Percentiles rank a stretch among this genome's conserved stretches.
Evolutionary conservation across 2,329 filamentous ascomycete species (phyloP).

Genomic region (Colletotrichum abscissum): DNA sequence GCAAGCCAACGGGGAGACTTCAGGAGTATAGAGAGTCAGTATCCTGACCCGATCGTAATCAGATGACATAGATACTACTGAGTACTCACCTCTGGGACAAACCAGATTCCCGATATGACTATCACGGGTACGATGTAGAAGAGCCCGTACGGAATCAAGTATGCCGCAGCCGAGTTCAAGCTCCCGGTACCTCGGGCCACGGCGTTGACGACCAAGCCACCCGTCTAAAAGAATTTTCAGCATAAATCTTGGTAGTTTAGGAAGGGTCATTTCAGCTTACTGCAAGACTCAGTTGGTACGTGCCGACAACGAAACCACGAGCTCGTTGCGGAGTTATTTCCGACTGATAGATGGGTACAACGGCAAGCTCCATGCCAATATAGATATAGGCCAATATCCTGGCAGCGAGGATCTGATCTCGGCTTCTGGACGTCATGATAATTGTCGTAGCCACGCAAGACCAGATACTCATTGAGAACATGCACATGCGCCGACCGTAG

Average conservation of each 20-base stretch:
- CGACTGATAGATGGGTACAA: conserved; percentile 49
- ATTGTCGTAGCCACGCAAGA: conserved; percentile 46
- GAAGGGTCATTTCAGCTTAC: conserved; percentile 31
- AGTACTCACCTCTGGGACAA: conserved; percentile 41
- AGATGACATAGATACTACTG: too few species aligned
- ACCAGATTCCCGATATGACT: conserved; percentile 41
- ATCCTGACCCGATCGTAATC: too few species aligned
- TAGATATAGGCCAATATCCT: conserved; percentile 51
- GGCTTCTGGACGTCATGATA: conserved; percentile 43
- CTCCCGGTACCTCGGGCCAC: conserved; percentile 44
- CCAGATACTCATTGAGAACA: conserved; percentile 51
- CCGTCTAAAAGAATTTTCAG: conserved; percentile 10
- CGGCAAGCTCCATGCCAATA: conserved; percentile 52
- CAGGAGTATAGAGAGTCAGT: too few species aligned
- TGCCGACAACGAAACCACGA: conserved; percentile 47
- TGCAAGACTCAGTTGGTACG: conserved; percentile 47
- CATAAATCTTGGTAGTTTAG: background rate
- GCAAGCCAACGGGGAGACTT: conserved; percentile 45
- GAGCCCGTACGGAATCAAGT: conserved; percentile 47
- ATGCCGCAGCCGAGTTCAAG: conserved; percentile 44
- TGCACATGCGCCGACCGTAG: conserved; percentile 47
- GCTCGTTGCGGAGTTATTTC: conserved; percentile 45
- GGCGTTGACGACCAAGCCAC: conserved; percentile 38
- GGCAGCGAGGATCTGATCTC: conserved; percentile 46
- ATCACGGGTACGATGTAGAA: conserved; percentile 47